Base-by-base conservation (phyloP, 352 stramenopile species). In the Stephanocyclus meneghinianus region DNA sequence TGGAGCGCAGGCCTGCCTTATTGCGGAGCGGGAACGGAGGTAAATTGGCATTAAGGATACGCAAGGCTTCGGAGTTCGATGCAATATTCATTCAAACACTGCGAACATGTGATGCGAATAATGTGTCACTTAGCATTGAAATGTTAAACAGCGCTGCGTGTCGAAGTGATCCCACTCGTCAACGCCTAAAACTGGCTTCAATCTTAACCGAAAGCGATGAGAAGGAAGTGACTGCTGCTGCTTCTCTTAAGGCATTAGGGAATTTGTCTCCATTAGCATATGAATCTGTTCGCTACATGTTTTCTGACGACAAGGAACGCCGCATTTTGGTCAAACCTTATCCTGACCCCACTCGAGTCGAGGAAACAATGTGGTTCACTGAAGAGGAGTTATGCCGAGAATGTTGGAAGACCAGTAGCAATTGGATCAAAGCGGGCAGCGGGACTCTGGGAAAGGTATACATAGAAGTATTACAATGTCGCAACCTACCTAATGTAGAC, bases 371-470 rank as follows among this genome's bases (percentile, higher is more conserved):
- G 11, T 80, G 65, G 66, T 55, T 85, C 13, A 85, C 80, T 2
- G 70, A 82, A 18, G 68, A 79, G 15, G 47, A 84, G 37, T 73
- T 92, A 10, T 30, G 74, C n/a, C 18, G 62, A 16, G 83, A 90
- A 68, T 81, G 72, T 57, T 76, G 78, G 26, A 68, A 73, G 18
- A 72, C 84, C 9, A 88, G 79, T 1, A 76, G 79, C 0, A 80
- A 90, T 15, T 92, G 87, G 87, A 79, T 89, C 10, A 62, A 89
- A 53, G 85, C 85, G 29, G 87, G 87, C 4, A 85, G 74, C 51
- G 78, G 78, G n/a, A 64, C 18, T 85, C 47, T 83, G 30, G 87
- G 84, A 29, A 80, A 74, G 48, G 60, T 92, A 0, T 90, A 86
- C 35, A 30, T 90, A 4, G 87, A 92, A 59, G 62, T 92, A 35